A percentile compares a stretch with the other conserved stretches of the same genome.
Evolutionary conservation across 2,329 filamentous ascomycete species (phyloP).

Genomic region (Alternaria solani): DNA sequence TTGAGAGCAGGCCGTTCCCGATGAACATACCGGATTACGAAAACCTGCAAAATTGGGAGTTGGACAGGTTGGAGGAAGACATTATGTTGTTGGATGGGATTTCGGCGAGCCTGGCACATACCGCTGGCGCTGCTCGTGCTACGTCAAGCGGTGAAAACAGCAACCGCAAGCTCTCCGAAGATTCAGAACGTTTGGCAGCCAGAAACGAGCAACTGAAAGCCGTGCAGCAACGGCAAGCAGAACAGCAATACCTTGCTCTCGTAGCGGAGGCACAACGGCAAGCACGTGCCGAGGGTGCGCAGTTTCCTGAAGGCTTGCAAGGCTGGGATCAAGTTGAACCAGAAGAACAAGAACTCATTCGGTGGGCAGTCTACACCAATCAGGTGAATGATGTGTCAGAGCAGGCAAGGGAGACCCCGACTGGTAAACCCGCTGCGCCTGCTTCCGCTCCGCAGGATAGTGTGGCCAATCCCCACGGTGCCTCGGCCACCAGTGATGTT

Average conservation of each 20-base stretch:
- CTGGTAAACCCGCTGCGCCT: background rate
- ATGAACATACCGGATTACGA: background rate
- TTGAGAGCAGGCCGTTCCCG: background rate
- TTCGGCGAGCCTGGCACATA: background rate
- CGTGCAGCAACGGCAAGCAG: background rate
- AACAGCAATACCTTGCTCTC: background rate
- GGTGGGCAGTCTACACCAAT: background rate
- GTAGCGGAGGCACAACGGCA: background rate
- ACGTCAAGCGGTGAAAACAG: fast-evolving
- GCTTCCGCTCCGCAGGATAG: background rate
- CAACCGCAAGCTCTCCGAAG: background rate
- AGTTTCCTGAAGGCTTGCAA: background rate
- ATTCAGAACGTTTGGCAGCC: background rate
- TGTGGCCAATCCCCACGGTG: background rate
- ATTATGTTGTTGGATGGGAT: background rate
- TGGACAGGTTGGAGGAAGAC: background rate
- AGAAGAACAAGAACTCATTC: background rate
- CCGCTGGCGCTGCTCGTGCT: background rate
- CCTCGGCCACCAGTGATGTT: background rate
- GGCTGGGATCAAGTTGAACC: background rate
- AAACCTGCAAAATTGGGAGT: background rate
- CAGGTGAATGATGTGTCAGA: background rate
- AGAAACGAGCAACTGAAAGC: background rate
- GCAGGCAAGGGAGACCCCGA: background rate
- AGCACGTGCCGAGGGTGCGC: background rate